Conservation (phyloP, 2,329 filamentous ascomycete genomes). For the Penicillium hesseltinei region DNA sequence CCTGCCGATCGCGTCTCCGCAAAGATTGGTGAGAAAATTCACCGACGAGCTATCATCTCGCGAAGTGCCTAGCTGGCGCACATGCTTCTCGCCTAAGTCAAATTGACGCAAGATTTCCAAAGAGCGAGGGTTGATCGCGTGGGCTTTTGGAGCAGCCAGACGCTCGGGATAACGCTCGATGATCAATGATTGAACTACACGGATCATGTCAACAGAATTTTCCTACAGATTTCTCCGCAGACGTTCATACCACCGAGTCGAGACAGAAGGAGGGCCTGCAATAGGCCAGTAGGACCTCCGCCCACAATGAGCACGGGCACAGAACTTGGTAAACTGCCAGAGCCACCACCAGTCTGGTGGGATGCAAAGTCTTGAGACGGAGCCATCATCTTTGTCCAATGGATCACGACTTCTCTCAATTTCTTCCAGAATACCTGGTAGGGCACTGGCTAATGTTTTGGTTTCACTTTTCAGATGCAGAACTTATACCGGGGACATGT, state of each 20-base stretch:
- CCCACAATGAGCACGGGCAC: conserved; percentile 35
- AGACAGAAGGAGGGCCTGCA: conserved; percentile 35
- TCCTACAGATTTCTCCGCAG: neutral
- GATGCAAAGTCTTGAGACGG: conserved; percentile 1
- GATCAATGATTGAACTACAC: conserved; percentile 12
- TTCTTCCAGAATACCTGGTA: neutral
- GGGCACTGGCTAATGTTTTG: neutral
- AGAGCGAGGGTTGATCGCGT: conserved; percentile 25
- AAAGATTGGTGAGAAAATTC: conserved; percentile 39
- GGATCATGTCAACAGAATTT: neutral
- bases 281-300: conserved; percentile 37
- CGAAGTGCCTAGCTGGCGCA: conserved; percentile 32
- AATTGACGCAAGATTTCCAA: conserved; percentile 25
- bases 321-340: neutral
- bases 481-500: neutral
- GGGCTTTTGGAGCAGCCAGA: conserved; percentile 24
- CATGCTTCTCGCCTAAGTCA: conserved; percentile 14
- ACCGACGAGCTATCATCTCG: conserved; percentile 38
- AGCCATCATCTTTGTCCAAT: neutral
- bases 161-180: conserved; percentile 23
- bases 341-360: neutral
- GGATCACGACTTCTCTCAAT: too few species aligned
- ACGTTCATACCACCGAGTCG: conserved; percentile 24
- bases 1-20: conserved; percentile 33
- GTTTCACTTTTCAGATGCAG: neutral